These are phyloP conservation scores for Zychaea mexicana DNA, from an alignment of 371 early-diverging fungal species.

Conservation along the genomic window DNA sequence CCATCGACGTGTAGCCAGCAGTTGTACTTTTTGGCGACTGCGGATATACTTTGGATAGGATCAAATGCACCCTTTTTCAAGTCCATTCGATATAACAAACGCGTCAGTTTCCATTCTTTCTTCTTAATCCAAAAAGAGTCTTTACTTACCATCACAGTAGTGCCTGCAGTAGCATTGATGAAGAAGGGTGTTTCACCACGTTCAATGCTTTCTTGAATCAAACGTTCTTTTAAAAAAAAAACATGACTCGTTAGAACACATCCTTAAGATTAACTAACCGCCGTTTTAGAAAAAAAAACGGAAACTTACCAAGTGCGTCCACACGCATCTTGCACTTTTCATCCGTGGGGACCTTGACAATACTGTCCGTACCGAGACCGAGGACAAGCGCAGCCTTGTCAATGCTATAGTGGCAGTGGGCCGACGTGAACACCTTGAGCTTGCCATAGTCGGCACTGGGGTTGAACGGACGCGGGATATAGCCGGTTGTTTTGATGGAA, in stretches of 20 bases:
- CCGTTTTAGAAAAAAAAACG: not conserved
- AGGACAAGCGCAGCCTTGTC: constrained; percentile 75
- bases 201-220: constrained; percentile 47
- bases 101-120: not conserved
- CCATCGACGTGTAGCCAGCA: constrained; percentile 90
- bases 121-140: not conserved
- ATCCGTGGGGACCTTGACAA: constrained; percentile 72
- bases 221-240: constrained; percentile 34
- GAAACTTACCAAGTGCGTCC: constrained; percentile 52
- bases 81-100: not conserved
- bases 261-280: not conserved
- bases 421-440: constrained; percentile 75
- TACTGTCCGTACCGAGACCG: constrained; percentile 75
- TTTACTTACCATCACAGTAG: constrained; percentile 72
- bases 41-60: constrained; percentile 62
- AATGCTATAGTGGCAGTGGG: constrained; percentile 80
- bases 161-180: constrained; percentile 86
- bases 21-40: constrained; percentile 61
- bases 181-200: constrained; percentile 71
- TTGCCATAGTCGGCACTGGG: constrained; percentile 44
- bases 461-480: constrained; percentile 49
- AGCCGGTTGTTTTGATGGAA: constrained; percentile 57
- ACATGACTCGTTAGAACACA: not conserved
- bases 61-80: constrained; percentile 80
- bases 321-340: constrained; percentile 68